Evolutionary conservation across 176 grass and related monocot genomes (phyloP).

Genomic region (Oryza officinalis): DNA sequence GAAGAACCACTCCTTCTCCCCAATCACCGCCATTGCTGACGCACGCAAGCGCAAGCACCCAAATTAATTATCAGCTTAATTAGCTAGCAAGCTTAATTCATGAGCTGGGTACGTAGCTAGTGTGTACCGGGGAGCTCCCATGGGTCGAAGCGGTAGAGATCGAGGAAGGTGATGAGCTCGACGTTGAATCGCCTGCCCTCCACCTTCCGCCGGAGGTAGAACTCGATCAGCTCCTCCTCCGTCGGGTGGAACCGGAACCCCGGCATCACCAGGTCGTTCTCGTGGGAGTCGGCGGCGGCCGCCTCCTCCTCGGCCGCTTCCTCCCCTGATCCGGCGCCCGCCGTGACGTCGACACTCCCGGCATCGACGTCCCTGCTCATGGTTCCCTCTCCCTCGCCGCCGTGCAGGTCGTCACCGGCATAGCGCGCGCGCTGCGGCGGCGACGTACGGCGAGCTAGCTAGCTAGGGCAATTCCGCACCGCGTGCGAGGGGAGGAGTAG

Average conservation of each 20-base stretch:
- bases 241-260: conserved; percentile 99
- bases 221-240: conserved; percentile 94
- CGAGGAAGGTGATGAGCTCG: conserved; percentile 90
- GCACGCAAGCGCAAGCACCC: not conserved
- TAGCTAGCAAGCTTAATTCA: not conserved
- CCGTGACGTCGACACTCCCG: not conserved
- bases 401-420: conserved; percentile 27
- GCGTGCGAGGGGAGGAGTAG: not conserved
- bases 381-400: conserved; percentile 14
- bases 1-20: conserved; percentile 99
- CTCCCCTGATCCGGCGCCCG: not conserved
- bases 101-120: not conserved
- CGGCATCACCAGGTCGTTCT: conserved; percentile 71
- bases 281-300: conserved; percentile 46
- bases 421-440: conserved; percentile 16
- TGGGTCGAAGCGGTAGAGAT: conserved; percentile 87
- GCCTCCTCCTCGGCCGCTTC: conserved; percentile 39
- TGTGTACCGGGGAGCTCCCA: conserved; percentile 79
- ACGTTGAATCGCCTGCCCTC: conserved; percentile 85
- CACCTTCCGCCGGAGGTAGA: conserved; percentile 94
- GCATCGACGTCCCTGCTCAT: conserved; percentile 44
- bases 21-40: conserved; percentile 86
- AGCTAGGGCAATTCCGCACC: conserved; percentile 35
- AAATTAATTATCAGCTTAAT: not conserved
- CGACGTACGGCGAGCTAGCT: not conserved